Conservation (phyloP, 1,284 basidiomycete species). For the Malassezia furfur region DNA sequence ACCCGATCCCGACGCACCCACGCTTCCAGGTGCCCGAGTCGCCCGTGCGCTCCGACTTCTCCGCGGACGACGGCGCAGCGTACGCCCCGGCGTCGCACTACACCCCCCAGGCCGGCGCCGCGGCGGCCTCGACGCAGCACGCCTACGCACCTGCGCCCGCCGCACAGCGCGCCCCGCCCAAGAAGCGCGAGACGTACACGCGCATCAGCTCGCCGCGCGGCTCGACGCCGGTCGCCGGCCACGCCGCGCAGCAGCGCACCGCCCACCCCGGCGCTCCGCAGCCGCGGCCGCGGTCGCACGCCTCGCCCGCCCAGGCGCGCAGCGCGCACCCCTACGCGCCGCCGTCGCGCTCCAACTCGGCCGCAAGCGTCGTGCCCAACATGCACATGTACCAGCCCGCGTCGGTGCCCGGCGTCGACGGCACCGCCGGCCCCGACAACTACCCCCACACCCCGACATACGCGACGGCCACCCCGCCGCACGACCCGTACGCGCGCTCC, state of each 20-base stretch:
- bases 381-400: slow-evolving; percentile 10
- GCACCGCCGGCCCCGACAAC: background rate
- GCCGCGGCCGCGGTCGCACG: background rate
- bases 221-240: background rate
- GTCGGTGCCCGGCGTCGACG: background rate
- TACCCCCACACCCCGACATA: background rate
- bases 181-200: slow-evolving; percentile 4
- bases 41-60: slow-evolving; percentile 25
- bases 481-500: background rate
- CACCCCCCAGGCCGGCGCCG: background rate
- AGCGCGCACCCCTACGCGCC: background rate
- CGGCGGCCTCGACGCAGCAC: background rate
- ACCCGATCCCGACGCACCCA: slow-evolving; percentile 45
- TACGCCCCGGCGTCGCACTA: slow-evolving; percentile 6
- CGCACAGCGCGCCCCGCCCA: slow-evolving; percentile 13
- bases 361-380: slow-evolving; percentile 7
- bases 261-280: background rate
- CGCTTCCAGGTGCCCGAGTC: slow-evolving; percentile 28
- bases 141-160: background rate
- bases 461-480: background rate
- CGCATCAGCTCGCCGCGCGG: slow-evolving; percentile 14
- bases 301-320: background rate
- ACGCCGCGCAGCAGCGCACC: background rate
- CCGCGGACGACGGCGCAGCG: background rate
- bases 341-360: slow-evolving; percentile 8